Conservation (phyloP, 2,329 filamentous ascomycete genomes). For the Penicillium carneum region DNA sequence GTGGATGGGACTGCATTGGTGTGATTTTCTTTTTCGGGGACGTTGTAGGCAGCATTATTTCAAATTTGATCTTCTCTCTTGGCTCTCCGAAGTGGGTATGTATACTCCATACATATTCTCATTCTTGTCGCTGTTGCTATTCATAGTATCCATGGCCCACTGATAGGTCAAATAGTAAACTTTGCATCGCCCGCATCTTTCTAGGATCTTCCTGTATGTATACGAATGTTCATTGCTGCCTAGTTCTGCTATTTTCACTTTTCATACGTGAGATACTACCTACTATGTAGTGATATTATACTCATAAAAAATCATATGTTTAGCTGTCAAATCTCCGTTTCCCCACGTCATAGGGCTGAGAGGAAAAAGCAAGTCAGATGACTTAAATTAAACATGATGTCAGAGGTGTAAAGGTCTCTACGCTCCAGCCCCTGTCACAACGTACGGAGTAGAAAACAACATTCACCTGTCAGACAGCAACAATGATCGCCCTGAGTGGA, state of each 20-base stretch:
- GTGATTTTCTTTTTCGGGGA: neutral
- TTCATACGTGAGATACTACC: neutral
- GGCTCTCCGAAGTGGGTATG: neutral
- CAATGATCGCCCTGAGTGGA: constrained; percentile 24
- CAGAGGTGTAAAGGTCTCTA: neutral
- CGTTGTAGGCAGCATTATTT: constrained; percentile 16
- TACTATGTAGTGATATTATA: neutral
- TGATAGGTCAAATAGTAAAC: neutral
- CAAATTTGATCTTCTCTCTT: constrained; percentile 1
- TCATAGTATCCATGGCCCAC: constrained; percentile 1
- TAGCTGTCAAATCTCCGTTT: too few species aligned
- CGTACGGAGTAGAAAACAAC: neutral
- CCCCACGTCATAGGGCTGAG: constrained; percentile 38
- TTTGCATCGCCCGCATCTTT: neutral
- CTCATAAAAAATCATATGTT: neutral
- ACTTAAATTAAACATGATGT: constrained; percentile 8
- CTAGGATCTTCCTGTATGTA: neutral
- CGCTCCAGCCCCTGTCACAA: neutral
- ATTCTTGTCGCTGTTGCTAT: neutral
- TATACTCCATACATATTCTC: too few species aligned
- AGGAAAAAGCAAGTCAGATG: constrained; percentile 8
- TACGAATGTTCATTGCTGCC: constrained; percentile 1
- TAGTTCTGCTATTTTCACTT: neutral
- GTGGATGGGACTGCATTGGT: too few species aligned
- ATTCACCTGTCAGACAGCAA: constrained; percentile 12